Evolutionary conservation across 768 basidiomycete species (phyloP).

Genomic region (Kwoniella sp.): DNA sequence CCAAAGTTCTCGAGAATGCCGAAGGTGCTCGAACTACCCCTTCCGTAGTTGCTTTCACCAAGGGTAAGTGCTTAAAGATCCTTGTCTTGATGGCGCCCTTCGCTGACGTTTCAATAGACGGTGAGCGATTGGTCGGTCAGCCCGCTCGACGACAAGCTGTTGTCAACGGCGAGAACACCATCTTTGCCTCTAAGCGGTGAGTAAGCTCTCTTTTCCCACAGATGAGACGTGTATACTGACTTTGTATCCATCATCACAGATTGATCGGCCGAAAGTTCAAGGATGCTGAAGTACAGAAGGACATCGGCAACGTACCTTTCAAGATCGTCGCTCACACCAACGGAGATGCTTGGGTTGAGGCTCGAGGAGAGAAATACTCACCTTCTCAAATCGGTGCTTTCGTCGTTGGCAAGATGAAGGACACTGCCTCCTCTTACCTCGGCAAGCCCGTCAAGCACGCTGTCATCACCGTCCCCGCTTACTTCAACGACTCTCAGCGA

Average conservation of each 20-base stretch:
- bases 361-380: slow-evolving; percentile 75
- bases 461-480: slow-evolving; percentile 94
- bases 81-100: not conserved
- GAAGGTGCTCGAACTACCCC: slow-evolving; percentile 98
- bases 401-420: slow-evolving; percentile 76
- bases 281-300: slow-evolving; percentile 91
- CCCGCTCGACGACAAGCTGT: slow-evolving; percentile 97
- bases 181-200: slow-evolving; percentile 65
- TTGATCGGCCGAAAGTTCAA: slow-evolving; percentile 85
- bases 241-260: slow-evolving; percentile 23
- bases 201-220: too few relatives aligned
- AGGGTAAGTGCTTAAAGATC: slow-evolving; percentile 54
- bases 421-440: slow-evolving; percentile 89
- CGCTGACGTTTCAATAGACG: slow-evolving; percentile 60
- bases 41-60: slow-evolving; percentile 97
- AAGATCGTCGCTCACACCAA: slow-evolving; percentile 65
- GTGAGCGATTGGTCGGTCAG: slow-evolving; percentile 91
- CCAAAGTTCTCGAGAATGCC: slow-evolving; percentile 94
- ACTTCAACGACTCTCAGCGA: slow-evolving; percentile 99
- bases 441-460: slow-evolving; percentile 93
- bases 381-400: slow-evolving; percentile 59
- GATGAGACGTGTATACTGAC: not conserved
- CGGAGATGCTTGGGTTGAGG: slow-evolving; percentile 70
- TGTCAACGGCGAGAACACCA: slow-evolving; percentile 90
- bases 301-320: slow-evolving; percentile 65